phyloP scores from a whole-genome alignment of 1,284 basidiomycete genomes.

The Marasmius oreades region DNA sequence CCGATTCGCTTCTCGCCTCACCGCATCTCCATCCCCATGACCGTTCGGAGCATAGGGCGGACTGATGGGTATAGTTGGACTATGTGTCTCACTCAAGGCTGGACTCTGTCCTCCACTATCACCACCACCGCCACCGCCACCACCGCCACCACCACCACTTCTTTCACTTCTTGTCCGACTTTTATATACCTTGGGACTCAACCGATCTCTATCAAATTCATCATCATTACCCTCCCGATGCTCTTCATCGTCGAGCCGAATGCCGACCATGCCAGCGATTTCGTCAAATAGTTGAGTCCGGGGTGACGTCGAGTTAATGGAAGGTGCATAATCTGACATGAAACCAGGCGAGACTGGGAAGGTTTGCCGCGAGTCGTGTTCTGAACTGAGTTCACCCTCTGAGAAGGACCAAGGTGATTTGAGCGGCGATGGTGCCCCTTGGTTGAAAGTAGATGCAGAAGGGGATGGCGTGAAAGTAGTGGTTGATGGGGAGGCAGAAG shows the following conservation, averaged over 20 bases:
- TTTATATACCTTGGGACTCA: constrained; percentile 5
- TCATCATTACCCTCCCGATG: constrained; percentile 1
- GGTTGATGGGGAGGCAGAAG: constrained; percentile 9
- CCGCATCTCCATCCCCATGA: neutral
- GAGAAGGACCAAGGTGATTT: constrained; percentile 2
- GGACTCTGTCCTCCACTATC: constrained; percentile 27
- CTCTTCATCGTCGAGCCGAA: constrained; percentile 5
- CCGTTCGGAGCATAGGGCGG: constrained; percentile 19
- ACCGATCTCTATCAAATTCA: neutral
- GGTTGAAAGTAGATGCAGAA: neutral
- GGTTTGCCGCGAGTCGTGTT: neutral
- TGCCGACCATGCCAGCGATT: constrained; percentile 12
- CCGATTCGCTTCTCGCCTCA: neutral
- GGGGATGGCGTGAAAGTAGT: constrained; percentile 6
- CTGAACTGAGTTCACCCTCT: neutral
- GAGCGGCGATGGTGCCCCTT: neutral
- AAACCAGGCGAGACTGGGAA: neutral
- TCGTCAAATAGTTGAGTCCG: constrained; percentile 10
- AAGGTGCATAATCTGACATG: constrained; percentile 1
- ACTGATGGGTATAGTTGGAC: constrained; percentile 33
- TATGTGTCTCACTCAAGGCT: constrained; percentile 30
- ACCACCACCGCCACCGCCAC: no score
- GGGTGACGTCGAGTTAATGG: neutral
- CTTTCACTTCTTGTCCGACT: constrained; percentile 3
- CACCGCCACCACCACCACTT: no score